A percentile compares a stretch with the other conserved stretches of the same genome.
phyloP scores from a whole-genome alignment of 805 yeast genomes.

The Lachancea quebecensis region DNA sequence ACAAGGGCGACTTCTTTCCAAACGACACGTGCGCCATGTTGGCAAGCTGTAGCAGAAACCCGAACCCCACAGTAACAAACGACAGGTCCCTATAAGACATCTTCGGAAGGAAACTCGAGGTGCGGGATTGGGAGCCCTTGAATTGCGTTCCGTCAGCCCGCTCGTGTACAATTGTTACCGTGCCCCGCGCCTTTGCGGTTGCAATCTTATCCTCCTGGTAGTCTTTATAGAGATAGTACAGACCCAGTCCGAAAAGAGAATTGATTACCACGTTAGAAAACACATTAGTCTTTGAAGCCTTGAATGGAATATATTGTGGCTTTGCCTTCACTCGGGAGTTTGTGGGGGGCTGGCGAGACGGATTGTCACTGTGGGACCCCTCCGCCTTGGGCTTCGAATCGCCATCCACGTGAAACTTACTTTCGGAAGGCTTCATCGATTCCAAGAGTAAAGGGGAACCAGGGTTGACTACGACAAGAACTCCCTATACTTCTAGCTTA shows the following conservation, averaged over 20 bases:
- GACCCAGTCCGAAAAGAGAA: constrained; percentile 16
- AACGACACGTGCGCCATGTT: constrained; percentile 16
- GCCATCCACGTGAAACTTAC: too few relatives aligned
- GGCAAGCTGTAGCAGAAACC: constrained; percentile 18
- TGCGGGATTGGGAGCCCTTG: not conserved
- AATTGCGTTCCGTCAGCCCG: constrained; percentile 8
- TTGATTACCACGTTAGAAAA: constrained; percentile 14
- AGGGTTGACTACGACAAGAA: too few relatives aligned
- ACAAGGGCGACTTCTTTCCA: constrained; percentile 16
- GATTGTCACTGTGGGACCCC: not conserved
- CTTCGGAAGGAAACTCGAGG: constrained; percentile 9
- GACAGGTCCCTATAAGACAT: constrained; percentile 19
- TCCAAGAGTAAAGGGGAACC: too few relatives aligned
- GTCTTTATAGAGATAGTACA: constrained; percentile 19
- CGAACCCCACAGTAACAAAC: constrained; percentile 17
- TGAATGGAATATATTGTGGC: constrained; percentile 12
- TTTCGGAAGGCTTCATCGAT: too few relatives aligned
- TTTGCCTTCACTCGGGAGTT: not conserved
- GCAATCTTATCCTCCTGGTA: constrained; percentile 10
- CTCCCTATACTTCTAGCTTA: too few relatives aligned
- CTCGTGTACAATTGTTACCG: constrained; percentile 13
- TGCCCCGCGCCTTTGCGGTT: constrained; percentile 6
- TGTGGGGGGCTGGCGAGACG: not conserved
- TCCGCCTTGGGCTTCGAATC: not conserved
- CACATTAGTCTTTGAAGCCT: constrained; percentile 12